Percentiles rank a stretch among this genome's conserved stretches.
Evolutionary conservation across 345 rosid species (phyloP).

Genomic region (Theobroma cacao): DNA sequence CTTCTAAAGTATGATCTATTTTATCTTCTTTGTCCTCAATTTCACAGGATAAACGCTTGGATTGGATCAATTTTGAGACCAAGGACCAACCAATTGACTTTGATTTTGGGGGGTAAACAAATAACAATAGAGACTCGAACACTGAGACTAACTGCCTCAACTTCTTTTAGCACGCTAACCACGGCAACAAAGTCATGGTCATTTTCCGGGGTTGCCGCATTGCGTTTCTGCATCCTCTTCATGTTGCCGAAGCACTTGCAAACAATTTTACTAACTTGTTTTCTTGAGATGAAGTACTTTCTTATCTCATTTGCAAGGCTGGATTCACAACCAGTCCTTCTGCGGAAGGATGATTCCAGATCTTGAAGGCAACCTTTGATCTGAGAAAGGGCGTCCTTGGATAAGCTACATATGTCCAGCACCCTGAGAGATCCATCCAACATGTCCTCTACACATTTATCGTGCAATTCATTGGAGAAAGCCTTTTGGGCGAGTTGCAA

Average conservation of each 20-base stretch:
- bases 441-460: not conserved
- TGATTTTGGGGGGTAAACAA: slow-evolving; percentile 12
- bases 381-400: not conserved
- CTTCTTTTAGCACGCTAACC: slow-evolving; percentile 6
- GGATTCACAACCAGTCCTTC: not conserved
- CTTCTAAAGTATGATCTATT: slow-evolving; percentile 12
- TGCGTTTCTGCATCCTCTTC: not conserved
- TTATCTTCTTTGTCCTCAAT: slow-evolving; percentile 5
- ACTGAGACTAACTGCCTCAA: slow-evolving; percentile 13
- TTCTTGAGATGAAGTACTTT: not conserved
- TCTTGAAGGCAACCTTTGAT: not conserved
- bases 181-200: not conserved
- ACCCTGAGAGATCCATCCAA: slow-evolving; percentile 28
- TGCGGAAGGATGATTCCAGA: not conserved
- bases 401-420: slow-evolving; percentile 9
- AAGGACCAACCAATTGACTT: slow-evolving; percentile 12
- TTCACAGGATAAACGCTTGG: slow-evolving; percentile 8
- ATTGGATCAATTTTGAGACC: slow-evolving; percentile 16
- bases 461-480: not conserved
- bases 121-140: slow-evolving; percentile 21
- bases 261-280: not conserved
- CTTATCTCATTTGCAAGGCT: not conserved
- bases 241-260: not conserved
- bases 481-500: slow-evolving; percentile 11
- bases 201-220: not conserved